Percentiles rank a stretch among this genome's conserved stretches.
These are phyloP conservation scores for Phytopythium litorale DNA, from an alignment of 352 stramenopile species.

Conservation along the genomic window DNA sequence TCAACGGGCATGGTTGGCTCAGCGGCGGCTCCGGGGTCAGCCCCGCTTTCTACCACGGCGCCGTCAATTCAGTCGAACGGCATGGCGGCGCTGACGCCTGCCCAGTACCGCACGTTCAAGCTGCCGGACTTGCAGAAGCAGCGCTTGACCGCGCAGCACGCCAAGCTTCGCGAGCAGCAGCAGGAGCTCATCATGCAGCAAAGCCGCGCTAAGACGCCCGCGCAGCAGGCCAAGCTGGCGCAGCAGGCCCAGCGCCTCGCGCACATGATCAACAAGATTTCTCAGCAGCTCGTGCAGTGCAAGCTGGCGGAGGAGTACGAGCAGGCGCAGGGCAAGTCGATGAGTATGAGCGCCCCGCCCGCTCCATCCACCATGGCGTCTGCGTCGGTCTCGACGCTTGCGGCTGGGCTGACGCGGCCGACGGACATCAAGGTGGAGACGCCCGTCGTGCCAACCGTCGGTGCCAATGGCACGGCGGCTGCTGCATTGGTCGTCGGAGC, in stretches of 20 bases:
- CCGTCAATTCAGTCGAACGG: constrained; percentile 10
- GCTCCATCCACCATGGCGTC: constrained; percentile 18
- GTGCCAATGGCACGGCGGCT: constrained; percentile 5
- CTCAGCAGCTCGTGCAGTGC: constrained; percentile 78
- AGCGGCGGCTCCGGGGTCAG: background rate
- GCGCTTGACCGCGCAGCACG: constrained; percentile 61
- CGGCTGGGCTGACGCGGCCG: constrained; percentile 26
- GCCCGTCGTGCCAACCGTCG: constrained; percentile 8
- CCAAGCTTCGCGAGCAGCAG: constrained; percentile 71
- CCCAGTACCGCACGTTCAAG: constrained; percentile 77
- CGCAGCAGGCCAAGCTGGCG: constrained; percentile 65
- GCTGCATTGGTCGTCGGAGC: background rate
- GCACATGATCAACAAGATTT: constrained; percentile 88
- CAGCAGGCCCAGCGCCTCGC: constrained; percentile 68
- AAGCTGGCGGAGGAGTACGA: constrained; percentile 82
- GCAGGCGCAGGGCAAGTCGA: constrained; percentile 48
- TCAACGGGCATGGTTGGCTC: background rate
- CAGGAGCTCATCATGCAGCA: constrained; percentile 79
- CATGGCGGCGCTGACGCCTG: constrained; percentile 46
- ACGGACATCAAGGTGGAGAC: constrained; percentile 30
- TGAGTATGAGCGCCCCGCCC: constrained; percentile 25
- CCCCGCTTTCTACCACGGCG: constrained; percentile 4
- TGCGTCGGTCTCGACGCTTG: constrained; percentile 19
- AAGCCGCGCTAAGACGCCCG: constrained; percentile 61
- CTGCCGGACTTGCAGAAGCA: constrained; percentile 62